Evolutionary conservation across 2,329 filamentous ascomycete species (phyloP).

Genomic region (Calonectria pteridis): DNA sequence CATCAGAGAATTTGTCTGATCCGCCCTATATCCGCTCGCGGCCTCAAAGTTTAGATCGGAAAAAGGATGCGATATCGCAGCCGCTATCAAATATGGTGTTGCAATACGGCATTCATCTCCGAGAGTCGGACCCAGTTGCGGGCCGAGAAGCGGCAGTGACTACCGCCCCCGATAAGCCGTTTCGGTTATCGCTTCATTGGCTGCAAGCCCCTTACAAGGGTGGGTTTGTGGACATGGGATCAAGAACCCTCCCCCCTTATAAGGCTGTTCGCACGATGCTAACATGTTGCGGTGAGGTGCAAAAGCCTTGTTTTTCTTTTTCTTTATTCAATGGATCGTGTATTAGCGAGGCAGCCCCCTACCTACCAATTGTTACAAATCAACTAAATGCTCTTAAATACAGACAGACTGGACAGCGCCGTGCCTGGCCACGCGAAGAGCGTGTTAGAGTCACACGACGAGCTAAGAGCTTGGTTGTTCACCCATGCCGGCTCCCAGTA

Average conservation of each 20-base stretch:
- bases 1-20: not conserved
- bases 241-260: not conserved
- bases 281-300: not conserved
- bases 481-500: conserved; percentile 84
- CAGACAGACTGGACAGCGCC: conserved; percentile 68
- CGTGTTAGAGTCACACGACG: conserved; percentile 73
- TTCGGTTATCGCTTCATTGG: conserved; percentile 5
- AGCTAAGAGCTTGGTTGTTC: conserved; percentile 73
- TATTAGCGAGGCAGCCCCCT: not conserved
- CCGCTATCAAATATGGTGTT: not conserved
- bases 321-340: not conserved
- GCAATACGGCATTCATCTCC: not conserved
- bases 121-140: conserved; percentile 10
- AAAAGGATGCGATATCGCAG: conserved; percentile 18
- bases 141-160: conserved; percentile 5
- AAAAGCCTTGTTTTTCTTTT: no score
- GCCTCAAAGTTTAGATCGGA: conserved; percentile 4
- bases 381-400: conserved; percentile 63
- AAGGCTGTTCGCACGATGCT: not conserved
- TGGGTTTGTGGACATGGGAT: conserved; percentile 1
- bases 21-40: conserved; percentile 10
- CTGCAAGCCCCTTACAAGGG: not conserved
- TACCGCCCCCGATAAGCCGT: not conserved
- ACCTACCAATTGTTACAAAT: not conserved
- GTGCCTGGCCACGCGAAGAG: conserved; percentile 69